Conservation (phyloP, 352 stramenopile genomes). For the Elongisporangium undulatum region DNA sequence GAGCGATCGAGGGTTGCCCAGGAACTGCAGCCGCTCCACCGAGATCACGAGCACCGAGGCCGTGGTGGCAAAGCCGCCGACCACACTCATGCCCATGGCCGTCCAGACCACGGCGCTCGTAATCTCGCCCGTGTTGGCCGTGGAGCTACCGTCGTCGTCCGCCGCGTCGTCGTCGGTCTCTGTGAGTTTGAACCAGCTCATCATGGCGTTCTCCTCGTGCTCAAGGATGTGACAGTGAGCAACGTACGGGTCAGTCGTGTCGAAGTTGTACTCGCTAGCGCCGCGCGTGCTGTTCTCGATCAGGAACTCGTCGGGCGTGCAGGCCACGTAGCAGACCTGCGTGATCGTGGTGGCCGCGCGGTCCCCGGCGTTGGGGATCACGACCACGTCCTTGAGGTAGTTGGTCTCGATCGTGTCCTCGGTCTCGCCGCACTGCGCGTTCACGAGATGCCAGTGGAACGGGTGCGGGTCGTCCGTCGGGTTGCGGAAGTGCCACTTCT, state of each 20-base stretch:
- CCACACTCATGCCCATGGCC: constrained; percentile 71
- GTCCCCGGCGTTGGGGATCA: constrained; percentile 54
- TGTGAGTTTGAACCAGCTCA: constrained; percentile 48
- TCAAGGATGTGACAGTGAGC: constrained; percentile 77
- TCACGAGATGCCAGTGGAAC: constrained; percentile 77
- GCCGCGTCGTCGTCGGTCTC: constrained; percentile 30
- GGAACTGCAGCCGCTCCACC: constrained; percentile 54
- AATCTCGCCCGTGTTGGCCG: constrained; percentile 30
- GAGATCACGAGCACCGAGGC: constrained; percentile 69
- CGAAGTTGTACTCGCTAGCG: constrained; percentile 58
- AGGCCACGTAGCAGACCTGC: constrained; percentile 74
- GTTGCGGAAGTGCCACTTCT: constrained; percentile 80
- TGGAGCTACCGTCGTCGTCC: constrained; percentile 37
- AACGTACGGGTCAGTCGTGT: constrained; percentile 65
- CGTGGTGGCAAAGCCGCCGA: constrained; percentile 60
- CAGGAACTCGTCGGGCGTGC: constrained; percentile 65
- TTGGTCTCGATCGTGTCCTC: constrained; percentile 66
- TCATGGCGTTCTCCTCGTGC: constrained; percentile 70
- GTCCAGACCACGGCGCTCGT: constrained; percentile 40
- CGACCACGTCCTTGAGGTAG: constrained; percentile 60
- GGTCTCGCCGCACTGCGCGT: constrained; percentile 58
- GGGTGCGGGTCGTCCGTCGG: constrained; percentile 68
- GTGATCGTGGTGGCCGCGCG: constrained; percentile 35
- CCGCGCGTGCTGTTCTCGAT: constrained; percentile 38
- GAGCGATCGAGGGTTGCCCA: constrained; percentile 50